Conservation (phyloP, 441 rosid genomes). For the Populus hybrid region DNA sequence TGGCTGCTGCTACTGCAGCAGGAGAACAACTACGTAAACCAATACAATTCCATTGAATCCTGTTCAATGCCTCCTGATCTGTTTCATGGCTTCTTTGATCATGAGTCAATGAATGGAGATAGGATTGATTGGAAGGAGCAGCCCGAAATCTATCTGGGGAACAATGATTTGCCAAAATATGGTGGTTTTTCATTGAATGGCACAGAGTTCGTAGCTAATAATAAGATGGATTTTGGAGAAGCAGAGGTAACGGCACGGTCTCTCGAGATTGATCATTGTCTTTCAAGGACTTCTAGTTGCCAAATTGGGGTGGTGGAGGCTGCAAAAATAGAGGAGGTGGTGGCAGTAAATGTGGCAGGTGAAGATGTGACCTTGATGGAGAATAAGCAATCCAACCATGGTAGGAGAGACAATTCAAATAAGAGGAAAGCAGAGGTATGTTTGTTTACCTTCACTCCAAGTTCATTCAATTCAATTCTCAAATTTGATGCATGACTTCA, state of each 20-base stretch:
- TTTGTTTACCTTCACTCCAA: neutral
- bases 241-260: neutral
- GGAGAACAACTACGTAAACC: conserved; percentile 2
- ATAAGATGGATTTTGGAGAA: conserved; percentile 17
- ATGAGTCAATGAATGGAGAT: conserved; percentile 9
- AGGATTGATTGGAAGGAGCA: conserved; percentile 23
- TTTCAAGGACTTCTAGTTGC: conserved; percentile 39
- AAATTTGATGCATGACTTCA: neutral
- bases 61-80: conserved; percentile 19
- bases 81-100: conserved; percentile 33
- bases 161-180: conserved; percentile 26
- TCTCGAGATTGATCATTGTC: conserved; percentile 32
- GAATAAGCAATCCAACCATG: conserved; percentile 5
- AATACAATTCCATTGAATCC: conserved; percentile 1
- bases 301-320: conserved; percentile 20
- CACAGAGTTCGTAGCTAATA: conserved; percentile 24
- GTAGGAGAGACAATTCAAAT: conserved; percentile 13
- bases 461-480: neutral
- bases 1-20: conserved; percentile 35
- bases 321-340: conserved; percentile 12
- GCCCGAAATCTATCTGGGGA: conserved; percentile 27
- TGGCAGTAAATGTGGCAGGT: conserved; percentile 18
- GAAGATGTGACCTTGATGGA: conserved; percentile 20
- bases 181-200: conserved; percentile 27
- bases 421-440: conserved; percentile 54